Conservation (phyloP, 495 filamentous ascomycete genomes). For the Thermothielavioides terrestris region DNA sequence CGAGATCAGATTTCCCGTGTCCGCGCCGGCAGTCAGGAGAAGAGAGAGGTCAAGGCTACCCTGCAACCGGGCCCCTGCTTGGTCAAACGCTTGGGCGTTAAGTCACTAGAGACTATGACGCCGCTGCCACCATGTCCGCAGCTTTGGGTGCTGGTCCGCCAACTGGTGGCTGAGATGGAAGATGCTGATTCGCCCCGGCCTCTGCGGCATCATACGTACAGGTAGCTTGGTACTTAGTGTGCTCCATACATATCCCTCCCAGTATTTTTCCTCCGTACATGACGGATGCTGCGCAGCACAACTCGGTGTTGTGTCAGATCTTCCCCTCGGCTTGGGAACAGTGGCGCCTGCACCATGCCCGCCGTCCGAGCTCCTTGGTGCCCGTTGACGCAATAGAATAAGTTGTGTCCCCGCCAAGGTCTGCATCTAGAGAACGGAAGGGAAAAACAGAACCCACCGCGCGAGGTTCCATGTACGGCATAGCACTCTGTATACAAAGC, state of each 20-base stretch:
- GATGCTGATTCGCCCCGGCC: neutral
- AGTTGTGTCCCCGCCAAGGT: too few relatives aligned
- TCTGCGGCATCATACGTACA: too few relatives aligned
- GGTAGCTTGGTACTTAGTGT: too few relatives aligned
- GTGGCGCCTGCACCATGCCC: neutral
- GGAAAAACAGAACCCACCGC: too few relatives aligned
- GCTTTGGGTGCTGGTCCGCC: too few relatives aligned
- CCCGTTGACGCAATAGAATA: neutral
- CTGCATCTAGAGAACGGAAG: too few relatives aligned
- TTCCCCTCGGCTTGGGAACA: neutral
- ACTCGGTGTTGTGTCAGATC: conserved; percentile 1
- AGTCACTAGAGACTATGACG: too few relatives aligned
- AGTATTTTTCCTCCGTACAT: neutral
- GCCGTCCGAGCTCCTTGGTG: neutral
- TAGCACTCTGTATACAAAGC: too few relatives aligned
- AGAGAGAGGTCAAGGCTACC: too few relatives aligned
- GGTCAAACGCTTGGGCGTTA: neutral
- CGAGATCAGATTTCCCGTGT: neutral
- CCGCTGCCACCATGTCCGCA: too few relatives aligned
- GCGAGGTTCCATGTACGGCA: too few relatives aligned
- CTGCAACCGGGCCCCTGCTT: neutral
- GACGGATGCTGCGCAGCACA: neutral
- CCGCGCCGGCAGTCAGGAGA: neutral
- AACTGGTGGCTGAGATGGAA: neutral
- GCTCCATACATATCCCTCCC: neutral